Evolutionary conservation across 148 eudicot species (phyloP).

Genomic region (Spergularia bocconei): DNA sequence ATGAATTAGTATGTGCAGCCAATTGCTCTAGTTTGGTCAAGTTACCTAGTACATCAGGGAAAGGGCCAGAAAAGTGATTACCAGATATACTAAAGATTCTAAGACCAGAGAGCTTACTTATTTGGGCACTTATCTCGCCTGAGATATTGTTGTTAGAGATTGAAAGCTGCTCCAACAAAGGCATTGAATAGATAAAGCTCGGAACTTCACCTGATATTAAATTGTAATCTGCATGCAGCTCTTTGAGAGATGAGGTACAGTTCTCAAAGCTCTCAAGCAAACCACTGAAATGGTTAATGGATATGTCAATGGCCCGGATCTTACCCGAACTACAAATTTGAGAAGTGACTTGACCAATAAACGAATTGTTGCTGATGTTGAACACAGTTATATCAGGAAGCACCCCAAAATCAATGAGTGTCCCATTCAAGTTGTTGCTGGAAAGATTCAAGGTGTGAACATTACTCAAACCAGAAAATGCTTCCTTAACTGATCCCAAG

Average conservation of each 20-base stretch:
- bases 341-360: slow-evolving; percentile 50
- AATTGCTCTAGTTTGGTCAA: slow-evolving; percentile 50
- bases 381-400: slow-evolving; percentile 53
- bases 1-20: slow-evolving; percentile 57
- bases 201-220: slow-evolving; percentile 59
- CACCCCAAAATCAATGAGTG: slow-evolving; percentile 42
- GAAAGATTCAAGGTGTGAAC: slow-evolving; percentile 56
- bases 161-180: slow-evolving; percentile 64
- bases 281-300: slow-evolving; percentile 64
- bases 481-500: slow-evolving; percentile 36
- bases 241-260: slow-evolving; percentile 55
- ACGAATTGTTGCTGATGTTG: slow-evolving; percentile 67
- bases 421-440: slow-evolving; percentile 59
- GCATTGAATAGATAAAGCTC: slow-evolving; percentile 47
- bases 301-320: slow-evolving; percentile 61
- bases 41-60: slow-evolving; percentile 68
- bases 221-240: slow-evolving; percentile 58
- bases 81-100: slow-evolving; percentile 36
- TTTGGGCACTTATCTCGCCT: slow-evolving; percentile 54
- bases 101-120: slow-evolving; percentile 73
- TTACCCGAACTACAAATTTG: slow-evolving; percentile 49
- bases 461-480: slow-evolving; percentile 39
- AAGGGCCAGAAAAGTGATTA: slow-evolving; percentile 62
- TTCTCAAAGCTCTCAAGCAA: slow-evolving; percentile 48
- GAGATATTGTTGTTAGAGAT: slow-evolving; percentile 57